A percentile compares a stretch with the other conserved stretches of the same genome.
Evolutionary conservation across 768 basidiomycete genomes (phyloP).

Genomic region (Daedaleopsis nitida): DNA sequence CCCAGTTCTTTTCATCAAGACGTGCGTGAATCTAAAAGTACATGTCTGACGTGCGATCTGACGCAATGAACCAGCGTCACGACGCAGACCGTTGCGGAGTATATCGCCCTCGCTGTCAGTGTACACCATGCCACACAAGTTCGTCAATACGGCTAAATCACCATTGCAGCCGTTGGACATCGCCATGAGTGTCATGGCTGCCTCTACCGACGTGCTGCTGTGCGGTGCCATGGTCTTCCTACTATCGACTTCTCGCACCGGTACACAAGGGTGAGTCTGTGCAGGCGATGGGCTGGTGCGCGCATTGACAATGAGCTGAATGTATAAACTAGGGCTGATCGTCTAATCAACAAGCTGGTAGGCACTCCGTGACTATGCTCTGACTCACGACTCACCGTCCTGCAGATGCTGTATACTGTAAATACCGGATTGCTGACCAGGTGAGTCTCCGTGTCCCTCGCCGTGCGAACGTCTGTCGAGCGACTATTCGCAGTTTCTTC

Average conservation of each 20-base stretch:
- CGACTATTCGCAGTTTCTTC: background rate
- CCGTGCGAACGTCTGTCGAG: background rate
- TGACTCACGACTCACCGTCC: background rate
- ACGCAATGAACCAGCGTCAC: background rate
- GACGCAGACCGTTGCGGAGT: slow-evolving; percentile 8
- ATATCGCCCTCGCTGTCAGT: slow-evolving; percentile 6
- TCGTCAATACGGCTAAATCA: too few relatives aligned
- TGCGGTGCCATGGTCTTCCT: slow-evolving; percentile 11
- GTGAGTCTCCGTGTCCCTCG: background rate
- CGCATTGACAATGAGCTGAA: too few relatives aligned
- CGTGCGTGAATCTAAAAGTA: background rate
- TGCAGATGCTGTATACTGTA: slow-evolving; percentile 8
- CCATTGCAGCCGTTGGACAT: slow-evolving; percentile 6
- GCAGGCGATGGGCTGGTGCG: too few relatives aligned
- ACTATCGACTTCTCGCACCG: slow-evolving; percentile 12
- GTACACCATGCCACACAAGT: too few relatives aligned
- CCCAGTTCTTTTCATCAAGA: background rate
- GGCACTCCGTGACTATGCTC: background rate
- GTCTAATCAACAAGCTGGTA: slow-evolving; percentile 19
- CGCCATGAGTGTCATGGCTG: slow-evolving; percentile 9
- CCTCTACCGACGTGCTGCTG: slow-evolving; percentile 11
- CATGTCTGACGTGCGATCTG: background rate
- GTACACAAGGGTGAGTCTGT: background rate
- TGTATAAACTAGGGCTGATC: slow-evolving; percentile 1
- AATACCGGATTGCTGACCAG: slow-evolving; percentile 7